Conservation (phyloP, 2,329 filamentous ascomycete genomes). For the Xylariaceae sp. region DNA sequence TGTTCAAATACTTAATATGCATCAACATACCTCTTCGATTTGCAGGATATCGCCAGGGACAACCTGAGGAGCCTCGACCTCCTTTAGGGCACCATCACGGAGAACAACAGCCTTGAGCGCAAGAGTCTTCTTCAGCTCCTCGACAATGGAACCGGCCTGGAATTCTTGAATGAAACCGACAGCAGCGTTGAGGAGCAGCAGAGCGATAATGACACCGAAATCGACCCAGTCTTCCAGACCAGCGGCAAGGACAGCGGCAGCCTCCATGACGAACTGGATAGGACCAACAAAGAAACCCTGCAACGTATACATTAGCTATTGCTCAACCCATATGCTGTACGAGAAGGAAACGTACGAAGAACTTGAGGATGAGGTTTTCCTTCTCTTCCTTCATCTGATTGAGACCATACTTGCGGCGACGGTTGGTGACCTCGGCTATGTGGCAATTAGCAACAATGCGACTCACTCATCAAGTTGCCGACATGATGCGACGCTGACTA, state of each 20-base stretch:
- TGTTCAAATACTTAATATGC: not conserved
- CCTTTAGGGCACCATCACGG: constrained; percentile 78
- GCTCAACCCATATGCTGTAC: not conserved
- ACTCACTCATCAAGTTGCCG: not conserved
- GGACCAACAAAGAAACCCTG: constrained; percentile 81
- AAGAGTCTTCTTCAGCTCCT: constrained; percentile 88
- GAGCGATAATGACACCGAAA: constrained; percentile 87
- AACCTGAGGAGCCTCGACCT: constrained; percentile 82
- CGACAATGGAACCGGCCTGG: constrained; percentile 88
- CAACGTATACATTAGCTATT: constrained; percentile 1
- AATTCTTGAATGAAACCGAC: constrained; percentile 91
- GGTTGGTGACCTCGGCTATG: constrained; percentile 42
- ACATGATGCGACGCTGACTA: not conserved
- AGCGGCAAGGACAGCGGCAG: constrained; percentile 79
- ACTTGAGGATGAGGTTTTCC: constrained; percentile 84
- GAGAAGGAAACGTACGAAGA: constrained; percentile 52
- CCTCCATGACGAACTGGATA: constrained; percentile 95
- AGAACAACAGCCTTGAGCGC: constrained; percentile 87
- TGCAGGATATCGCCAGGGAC: constrained; percentile 91
- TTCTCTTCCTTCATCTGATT: constrained; percentile 94
- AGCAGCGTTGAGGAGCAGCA: constrained; percentile 81
- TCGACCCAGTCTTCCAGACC: constrained; percentile 91
- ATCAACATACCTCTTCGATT: constrained; percentile 68
- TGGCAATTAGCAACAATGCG: constrained; percentile 24
- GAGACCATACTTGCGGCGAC: constrained; percentile 73